These are phyloP conservation scores for Brassica incana DNA, from an alignment of 345 rosid species.

Conservation along the genomic window DNA sequence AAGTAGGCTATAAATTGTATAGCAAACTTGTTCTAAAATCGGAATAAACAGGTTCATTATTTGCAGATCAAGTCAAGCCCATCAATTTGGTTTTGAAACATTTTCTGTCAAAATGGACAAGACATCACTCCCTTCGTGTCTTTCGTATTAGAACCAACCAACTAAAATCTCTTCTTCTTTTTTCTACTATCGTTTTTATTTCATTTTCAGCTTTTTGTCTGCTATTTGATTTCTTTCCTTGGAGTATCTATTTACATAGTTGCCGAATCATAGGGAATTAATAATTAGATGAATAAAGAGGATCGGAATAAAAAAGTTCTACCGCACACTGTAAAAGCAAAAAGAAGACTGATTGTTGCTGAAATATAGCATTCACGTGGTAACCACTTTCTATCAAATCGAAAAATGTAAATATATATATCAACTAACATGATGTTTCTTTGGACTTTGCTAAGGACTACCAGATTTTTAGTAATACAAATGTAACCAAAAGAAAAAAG, in stretches of 20 bases:
- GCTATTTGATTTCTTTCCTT: conserved; percentile 15
- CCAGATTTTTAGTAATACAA: neutral
- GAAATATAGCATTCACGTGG: neutral
- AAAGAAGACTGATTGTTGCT: neutral
- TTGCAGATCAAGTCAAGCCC: conserved; percentile 38
- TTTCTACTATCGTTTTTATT: neutral
- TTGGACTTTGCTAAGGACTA: neutral
- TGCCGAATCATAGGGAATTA: conserved; percentile 8
- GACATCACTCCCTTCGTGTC: conserved; percentile 35
- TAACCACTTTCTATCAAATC: neutral
- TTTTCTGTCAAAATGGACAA: conserved; percentile 38
- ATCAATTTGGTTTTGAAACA: conserved; percentile 37
- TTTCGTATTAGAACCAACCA: conserved; percentile 39
- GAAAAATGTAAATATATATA: neutral
- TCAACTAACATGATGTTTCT: neutral
- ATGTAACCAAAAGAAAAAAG: neutral
- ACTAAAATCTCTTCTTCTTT: conserved; percentile 9
- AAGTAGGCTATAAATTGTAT: conserved; percentile 18
- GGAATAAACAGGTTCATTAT: conserved; percentile 27
- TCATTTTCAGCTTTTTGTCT: conserved; percentile 25
- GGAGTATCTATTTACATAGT: conserved; percentile 6
- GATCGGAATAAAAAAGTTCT: conserved; percentile 21
- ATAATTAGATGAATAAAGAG: conserved; percentile 30
- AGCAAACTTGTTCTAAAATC: conserved; percentile 10
- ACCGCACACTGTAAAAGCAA: conserved; percentile 21